A percentile compares a stretch with the other conserved stretches of the same genome.
Evolutionary conservation across 106 monocot genomes (phyloP).

Genomic region (Ottelia alismoides): DNA sequence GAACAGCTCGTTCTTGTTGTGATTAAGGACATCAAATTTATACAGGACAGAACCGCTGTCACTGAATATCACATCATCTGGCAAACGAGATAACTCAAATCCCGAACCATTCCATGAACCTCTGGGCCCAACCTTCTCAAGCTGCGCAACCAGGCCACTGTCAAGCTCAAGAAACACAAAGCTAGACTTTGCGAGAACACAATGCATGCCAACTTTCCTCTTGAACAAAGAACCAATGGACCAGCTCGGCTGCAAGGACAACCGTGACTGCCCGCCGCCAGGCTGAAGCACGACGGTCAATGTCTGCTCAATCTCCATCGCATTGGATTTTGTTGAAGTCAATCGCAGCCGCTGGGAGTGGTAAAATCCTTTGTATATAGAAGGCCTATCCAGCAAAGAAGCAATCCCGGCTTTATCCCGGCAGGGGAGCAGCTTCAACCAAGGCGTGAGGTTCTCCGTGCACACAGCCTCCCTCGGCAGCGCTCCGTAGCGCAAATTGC

Average conservation of each 20-base stretch:
- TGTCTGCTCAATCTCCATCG: constrained; percentile 63
- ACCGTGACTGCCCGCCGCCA: constrained; percentile 8
- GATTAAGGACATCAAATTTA: constrained; percentile 34
- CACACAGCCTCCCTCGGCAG: constrained; percentile 92
- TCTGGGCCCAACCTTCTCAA: constrained; percentile 26
- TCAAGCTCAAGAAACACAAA: constrained; percentile 69
- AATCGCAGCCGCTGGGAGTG: constrained; percentile 79
- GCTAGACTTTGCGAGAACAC: constrained; percentile 63
- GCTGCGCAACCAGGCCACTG: constrained; percentile 30
- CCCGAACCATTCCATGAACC: constrained; percentile 23
- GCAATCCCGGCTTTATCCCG: constrained; percentile 89
- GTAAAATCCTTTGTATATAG: constrained; percentile 78
- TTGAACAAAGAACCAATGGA: constrained; percentile 61
- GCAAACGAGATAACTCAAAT: constrained; percentile 41
- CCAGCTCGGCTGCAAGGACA: constrained; percentile 61
- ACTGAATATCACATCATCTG: constrained; percentile 34
- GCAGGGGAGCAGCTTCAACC: constrained; percentile 95
- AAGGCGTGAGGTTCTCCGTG: constrained; percentile 96
- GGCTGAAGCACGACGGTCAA: constrained; percentile 74
- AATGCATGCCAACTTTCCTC: constrained; percentile 41
- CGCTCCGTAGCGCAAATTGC: constrained; percentile 75
- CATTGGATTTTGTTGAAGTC: constrained; percentile 27
- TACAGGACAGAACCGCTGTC: constrained; percentile 49
- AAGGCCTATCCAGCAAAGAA: constrained; percentile 72
- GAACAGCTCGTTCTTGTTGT: constrained; percentile 26